Conservation (phyloP, 1,139 yeast species). For the Candida sanyaensis region DNA sequence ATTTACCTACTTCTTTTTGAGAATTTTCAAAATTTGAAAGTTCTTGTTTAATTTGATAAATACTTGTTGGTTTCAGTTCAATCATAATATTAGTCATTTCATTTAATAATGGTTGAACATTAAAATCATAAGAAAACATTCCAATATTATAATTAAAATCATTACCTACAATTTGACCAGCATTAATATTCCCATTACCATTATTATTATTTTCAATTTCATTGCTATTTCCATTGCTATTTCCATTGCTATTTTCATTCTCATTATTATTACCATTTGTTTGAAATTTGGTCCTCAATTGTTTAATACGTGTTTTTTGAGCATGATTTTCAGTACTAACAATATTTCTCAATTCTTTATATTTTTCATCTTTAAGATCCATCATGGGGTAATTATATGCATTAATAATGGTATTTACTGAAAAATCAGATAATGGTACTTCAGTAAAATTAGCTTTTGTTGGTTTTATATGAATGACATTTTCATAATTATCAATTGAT, state of each 20-base stretch:
- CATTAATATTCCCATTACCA: background rate
- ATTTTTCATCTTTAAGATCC: slow-evolving; percentile 1
- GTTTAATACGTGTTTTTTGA: slow-evolving; percentile 14
- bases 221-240: background rate
- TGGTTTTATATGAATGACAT: slow-evolving; percentile 21
- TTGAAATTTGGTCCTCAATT: slow-evolving; percentile 10
- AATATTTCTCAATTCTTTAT: slow-evolving; percentile 7
- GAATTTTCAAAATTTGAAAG: slow-evolving; percentile 11
- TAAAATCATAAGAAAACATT: slow-evolving; percentile 24
- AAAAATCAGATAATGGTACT: slow-evolving; percentile 21
- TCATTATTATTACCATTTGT: background rate
- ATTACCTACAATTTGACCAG: slow-evolving; percentile 4
- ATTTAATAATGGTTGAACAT: slow-evolving; percentile 8
- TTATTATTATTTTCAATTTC: background rate
- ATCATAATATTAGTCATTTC: slow-evolving; percentile 1
- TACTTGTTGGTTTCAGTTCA: background rate
- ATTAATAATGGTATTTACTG: slow-evolving; percentile 18
- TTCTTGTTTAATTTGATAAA: background rate
- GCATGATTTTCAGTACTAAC: slow-evolving; percentile 14
- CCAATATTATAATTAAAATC: slow-evolving; percentile 25
- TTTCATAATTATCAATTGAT: slow-evolving; percentile 10
- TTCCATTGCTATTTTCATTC: background rate
- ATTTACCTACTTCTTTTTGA: slow-evolving; percentile 11
- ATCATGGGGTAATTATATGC: slow-evolving; percentile 27
- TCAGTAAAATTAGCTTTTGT: slow-evolving; percentile 26